Evolutionary conservation across 129 eudicot genomes (phyloP), one percentile per base, ranked within the genome.

Genomic region (Lonicera japonica): DNA sequence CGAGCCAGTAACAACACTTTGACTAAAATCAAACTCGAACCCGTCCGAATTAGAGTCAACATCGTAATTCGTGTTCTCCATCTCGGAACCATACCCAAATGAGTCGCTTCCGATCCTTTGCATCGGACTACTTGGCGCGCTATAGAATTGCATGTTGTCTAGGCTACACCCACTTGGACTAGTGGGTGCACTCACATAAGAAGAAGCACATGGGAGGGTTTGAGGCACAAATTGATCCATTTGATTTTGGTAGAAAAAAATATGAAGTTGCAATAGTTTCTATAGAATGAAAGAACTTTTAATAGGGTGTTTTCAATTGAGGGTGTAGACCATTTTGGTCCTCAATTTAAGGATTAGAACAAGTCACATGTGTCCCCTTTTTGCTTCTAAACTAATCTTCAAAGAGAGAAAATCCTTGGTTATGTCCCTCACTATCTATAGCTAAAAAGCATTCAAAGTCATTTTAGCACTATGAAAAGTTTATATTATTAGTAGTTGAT

Each of bases 1-100:
- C 47, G 61, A 55, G 9, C 29, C 58, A 1, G 40, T 54, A 46
- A 63, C 14, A 29, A 90, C 59, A 18, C 68, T 66, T 59, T 48
- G 73, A 61, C 80, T 70, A 7, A 80, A 73, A 21, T 75, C 86
- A 16, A 89, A 89, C 55, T 90, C 89, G 17, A 86, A 86, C 25
- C 59, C 77, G 50, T 76, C 83, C 8, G 56, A 58, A 5, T 21
- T 21, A 5, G 71, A 17, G 12, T 66, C 39, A 2, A 23, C 11
- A 1, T 61, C 39, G 41, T 51, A 67, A 0, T 61, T 41, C 0
- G 36, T 21, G 6, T 51, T 23, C 15, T n/a, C 67, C 17, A 20
- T 65, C 29, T 25, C 70, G 0, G 74, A 52, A 47, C 47, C 80
- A 43, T 63, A 70, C 7, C 62, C 52, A 13, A 58, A 69, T 57